Evolutionary conservation across 2,329 filamentous ascomycete species (phyloP), one percentile per base, ranked within the genome.

Genomic region (Pyrenochaeta sp.): DNA sequence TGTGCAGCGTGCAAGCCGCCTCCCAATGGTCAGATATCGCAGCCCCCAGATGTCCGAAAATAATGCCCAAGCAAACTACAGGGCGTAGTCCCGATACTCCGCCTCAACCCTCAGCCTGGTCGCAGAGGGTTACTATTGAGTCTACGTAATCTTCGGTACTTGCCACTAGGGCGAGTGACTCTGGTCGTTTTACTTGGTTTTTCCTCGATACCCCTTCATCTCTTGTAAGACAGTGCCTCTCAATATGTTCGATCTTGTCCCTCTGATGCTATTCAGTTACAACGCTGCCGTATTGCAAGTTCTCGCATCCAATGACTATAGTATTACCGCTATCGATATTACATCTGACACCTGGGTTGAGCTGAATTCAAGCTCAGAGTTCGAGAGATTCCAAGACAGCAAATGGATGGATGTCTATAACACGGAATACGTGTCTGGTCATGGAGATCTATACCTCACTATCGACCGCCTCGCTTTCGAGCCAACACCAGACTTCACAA

Each of bases 151-250:
- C 36, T 81, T 2, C 30, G 32, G 4, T 13, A 10, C 3, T 60
- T 66, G 4, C n/a, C 59, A 2, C 46, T 22, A 8, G 30, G 39
- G 10, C 62, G 65, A 2, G 28, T n/a, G 2, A 19, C 40, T 9
- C n/a, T 66, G 8, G 62, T 52, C 2, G 8, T 66, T 1, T 5
- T 59, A 6, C 30, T 67, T 22, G 71, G 61, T 0, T 15, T 75
- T 0, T 73, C 67, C 3, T 79, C 74, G 24, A 57, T 77, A 4
- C 75, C 75, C 0, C 63, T 80, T 0, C 78, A 80, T 64, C 61
- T 80, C 2, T 70, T 80, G 71, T 74, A 64, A 68, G 62, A 5
- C 28, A 9, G 9, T 30, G 28, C 28, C 28, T 47, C 45, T 27
- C 2, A 30, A 42, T 40, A 25, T 15, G 8, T 47, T 46, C 54